phyloP scores from a whole-genome alignment of 176 grass and related monocot genomes.

The Zoysia pacifica region DNA sequence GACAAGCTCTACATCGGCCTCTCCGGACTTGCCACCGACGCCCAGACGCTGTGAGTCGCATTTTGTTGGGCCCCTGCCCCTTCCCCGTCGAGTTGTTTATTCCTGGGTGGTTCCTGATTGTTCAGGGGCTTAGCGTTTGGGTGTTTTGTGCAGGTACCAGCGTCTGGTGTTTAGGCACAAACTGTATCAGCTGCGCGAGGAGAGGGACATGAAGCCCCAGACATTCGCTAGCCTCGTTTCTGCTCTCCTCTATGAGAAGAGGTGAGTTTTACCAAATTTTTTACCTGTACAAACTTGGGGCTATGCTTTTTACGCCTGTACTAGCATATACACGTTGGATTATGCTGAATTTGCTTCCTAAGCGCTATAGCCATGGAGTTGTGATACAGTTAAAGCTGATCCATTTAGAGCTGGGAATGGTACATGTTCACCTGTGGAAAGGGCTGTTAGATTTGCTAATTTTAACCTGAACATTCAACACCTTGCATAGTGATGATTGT shows the following conservation, averaged over 20 bases:
- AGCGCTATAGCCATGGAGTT: not conserved
- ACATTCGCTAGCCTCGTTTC: conserved; percentile 98
- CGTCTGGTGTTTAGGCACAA: conserved; percentile 92
- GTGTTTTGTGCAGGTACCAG: conserved; percentile 58
- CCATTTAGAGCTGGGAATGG: not conserved
- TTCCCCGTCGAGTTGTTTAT: not conserved
- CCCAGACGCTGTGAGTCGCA: conserved; percentile 74
- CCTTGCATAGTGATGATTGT: not conserved
- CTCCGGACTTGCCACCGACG: conserved; percentile 87
- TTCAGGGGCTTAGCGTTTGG: conserved; percentile 33
- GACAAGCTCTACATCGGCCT: conserved; percentile 89
- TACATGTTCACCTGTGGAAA: not conserved
- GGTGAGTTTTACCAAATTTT: conserved; percentile 42
- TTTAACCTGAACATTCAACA: not conserved
- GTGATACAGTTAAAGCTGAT: not conserved
- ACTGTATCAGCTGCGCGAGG: conserved; percentile 91
- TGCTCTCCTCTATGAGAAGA: conserved; percentile 91
- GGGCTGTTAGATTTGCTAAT: not conserved
- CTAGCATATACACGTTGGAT: not conserved
- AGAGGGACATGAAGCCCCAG: conserved; percentile 98
- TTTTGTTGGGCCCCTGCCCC: not conserved
- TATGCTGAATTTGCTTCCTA: not conserved
- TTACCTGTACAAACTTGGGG: not conserved
- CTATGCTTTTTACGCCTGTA: not conserved
- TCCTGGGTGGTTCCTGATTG: not conserved